Evolutionary conservation across 2,329 filamentous ascomycete genomes (phyloP).

Genomic region (Coleophoma cylindrospora): DNA sequence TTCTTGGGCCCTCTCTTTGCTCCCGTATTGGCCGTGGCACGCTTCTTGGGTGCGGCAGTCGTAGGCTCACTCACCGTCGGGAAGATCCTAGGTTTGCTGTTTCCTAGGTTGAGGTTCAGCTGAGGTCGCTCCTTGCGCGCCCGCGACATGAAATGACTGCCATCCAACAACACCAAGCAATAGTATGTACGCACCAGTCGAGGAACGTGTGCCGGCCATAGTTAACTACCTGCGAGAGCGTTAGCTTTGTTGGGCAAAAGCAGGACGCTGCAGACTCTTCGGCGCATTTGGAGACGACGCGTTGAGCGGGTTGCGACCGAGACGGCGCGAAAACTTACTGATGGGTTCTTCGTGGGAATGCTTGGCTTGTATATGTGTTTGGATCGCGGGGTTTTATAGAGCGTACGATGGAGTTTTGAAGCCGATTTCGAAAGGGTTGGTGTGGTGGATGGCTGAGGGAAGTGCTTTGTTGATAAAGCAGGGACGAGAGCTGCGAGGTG

Average conservation of each 20-base stretch:
- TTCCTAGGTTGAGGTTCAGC: conserved; percentile 22
- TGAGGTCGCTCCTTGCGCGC: conserved; percentile 16
- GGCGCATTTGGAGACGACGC: conserved; percentile 20
- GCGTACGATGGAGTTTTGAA: conserved; percentile 5
- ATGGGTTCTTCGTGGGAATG: conserved; percentile 2
- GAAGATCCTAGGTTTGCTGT: conserved; percentile 22
- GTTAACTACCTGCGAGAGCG: conserved; percentile 13
- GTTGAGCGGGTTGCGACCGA: conserved; percentile 15
- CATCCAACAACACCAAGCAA: too few relatives aligned
- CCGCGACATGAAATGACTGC: not conserved
- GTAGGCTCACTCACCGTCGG: conserved; percentile 19
- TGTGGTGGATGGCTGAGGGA: conserved; percentile 2
- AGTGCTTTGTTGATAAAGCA: conserved; percentile 9
- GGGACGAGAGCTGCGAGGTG: conserved; percentile 6
- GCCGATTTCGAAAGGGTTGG: conserved; percentile 12
- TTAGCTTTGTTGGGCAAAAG: conserved; percentile 18
- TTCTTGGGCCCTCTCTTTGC: conserved; percentile 24
- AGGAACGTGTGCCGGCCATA: conserved; percentile 24
- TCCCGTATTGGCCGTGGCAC: conserved; percentile 22
- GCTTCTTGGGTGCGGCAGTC: conserved; percentile 19
- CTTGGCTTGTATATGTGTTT: not conserved
- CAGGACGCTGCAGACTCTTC: conserved; percentile 12
- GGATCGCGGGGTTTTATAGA: conserved; percentile 10
- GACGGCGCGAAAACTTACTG: conserved; percentile 18
- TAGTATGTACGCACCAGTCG: conserved; percentile 20